Percentiles rank a stretch among this genome's conserved stretches.
Conservation (phyloP, 495 filamentous ascomycete genomes). For the Jackrogersella minutella region DNA sequence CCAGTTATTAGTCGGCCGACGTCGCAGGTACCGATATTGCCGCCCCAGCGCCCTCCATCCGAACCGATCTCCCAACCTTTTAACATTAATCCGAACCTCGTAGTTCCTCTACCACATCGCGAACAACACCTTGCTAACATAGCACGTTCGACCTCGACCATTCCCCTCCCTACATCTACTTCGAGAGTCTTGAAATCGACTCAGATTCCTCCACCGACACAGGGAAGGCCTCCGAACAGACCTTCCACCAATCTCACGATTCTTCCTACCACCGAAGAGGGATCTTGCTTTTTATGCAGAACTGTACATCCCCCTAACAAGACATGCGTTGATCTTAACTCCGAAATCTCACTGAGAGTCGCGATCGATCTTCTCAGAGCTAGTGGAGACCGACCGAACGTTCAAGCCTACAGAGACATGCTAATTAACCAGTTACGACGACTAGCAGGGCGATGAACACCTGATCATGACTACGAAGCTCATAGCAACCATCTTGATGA, state of each 20-base stretch:
- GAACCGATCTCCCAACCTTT: background rate
- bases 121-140: background rate
- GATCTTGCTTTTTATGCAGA: constrained; percentile 46
- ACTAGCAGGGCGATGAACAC: constrained; percentile 7
- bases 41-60: background rate
- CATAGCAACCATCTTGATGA: background rate
- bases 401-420: constrained; percentile 8
- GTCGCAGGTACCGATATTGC: background rate
- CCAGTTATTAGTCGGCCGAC: background rate
- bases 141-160: background rate
- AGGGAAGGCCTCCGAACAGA: background rate
- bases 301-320: constrained; percentile 36
- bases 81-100: constrained; percentile 3
- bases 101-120: constrained; percentile 1
- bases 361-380: constrained; percentile 41
- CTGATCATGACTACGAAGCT: background rate
- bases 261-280: constrained; percentile 13
- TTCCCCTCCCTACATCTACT: background rate
- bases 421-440: constrained; percentile 22
- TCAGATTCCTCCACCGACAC: background rate
- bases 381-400: background rate
- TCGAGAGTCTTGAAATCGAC: constrained; percentile 9
- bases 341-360: constrained; percentile 42
- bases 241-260: background rate
- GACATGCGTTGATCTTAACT: constrained; percentile 46